A percentile compares a stretch with the other conserved stretches of the same genome.
Conservation (phyloP, 2,329 filamentous ascomycete species). For the Dothideomycetidae sp. region DNA sequence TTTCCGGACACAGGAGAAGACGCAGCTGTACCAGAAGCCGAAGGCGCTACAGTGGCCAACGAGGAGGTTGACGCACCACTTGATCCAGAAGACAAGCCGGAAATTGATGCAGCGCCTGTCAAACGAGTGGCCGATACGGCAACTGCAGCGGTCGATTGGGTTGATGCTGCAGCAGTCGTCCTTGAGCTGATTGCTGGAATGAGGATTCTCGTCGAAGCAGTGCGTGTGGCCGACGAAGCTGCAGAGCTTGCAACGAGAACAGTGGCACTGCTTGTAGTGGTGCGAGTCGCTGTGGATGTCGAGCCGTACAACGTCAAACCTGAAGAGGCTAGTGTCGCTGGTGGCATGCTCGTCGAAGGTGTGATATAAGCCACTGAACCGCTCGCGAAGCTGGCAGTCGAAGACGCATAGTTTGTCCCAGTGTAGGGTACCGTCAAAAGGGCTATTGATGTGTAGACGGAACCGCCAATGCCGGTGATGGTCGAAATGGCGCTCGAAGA, state of each 20-base stretch:
- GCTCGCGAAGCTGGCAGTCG: background rate
- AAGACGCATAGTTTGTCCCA: background rate
- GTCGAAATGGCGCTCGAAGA: background rate
- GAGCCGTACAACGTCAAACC: background rate
- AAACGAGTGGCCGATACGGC: too few species aligned
- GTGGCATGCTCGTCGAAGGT: background rate
- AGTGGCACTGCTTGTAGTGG: background rate
- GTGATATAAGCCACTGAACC: background rate
- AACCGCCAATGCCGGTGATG: background rate
- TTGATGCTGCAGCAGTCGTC: too few species aligned
- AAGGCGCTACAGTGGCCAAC: background rate
- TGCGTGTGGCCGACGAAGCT: too few species aligned
- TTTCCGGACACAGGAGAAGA: background rate
- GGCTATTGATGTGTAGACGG: background rate
- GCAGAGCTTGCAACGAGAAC: background rate
- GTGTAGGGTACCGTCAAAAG: background rate
- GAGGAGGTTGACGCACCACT: background rate
- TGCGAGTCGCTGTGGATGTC: background rate
- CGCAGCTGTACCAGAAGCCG: constrained; percentile 1
- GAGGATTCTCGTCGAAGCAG: too few species aligned
- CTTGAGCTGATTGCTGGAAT: too few species aligned
- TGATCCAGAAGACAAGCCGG: too few species aligned
- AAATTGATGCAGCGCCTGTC: too few species aligned
- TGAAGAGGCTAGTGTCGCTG: too few species aligned
- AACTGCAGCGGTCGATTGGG: too few species aligned